Evolutionary conservation across 2,329 filamentous ascomycete genomes (phyloP), one percentile per base, ranked within the genome.

Genomic region (Fusarium siculi): DNA sequence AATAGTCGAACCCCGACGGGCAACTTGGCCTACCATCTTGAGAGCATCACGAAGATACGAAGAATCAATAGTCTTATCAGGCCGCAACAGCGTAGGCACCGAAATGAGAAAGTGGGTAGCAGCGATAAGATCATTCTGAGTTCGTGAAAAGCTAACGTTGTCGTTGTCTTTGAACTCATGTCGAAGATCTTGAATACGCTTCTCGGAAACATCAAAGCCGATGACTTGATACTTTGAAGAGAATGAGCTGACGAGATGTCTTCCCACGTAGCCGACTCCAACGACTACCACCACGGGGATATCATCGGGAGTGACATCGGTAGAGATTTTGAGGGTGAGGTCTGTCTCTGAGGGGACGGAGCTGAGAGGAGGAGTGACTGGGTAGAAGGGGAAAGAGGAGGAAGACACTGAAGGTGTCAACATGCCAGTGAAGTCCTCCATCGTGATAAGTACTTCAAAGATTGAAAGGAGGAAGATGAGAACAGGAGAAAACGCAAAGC

Each of bases 231-330:
- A 56, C 34, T 16, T 23, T 4, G 50, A 62, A 4, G 58, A 54
- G 25, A 61, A 61, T 14, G 58, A 55, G 9, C 39, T 40, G 39
- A 61, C 50, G 11, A 61, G 58, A 28, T 42, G 37, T 6, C 15
- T 43, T 8, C 58, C 58, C 3, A 61, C 58, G n/a, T 55, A 55
- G 18, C 58, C 58, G 15, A 61, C 58, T 21, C 58, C 49, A n/a
- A 55, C 12, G 5, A 61, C 58, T 10, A 32, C 49, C 8, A 55
- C 28, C 7, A 55, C 37, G 8, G 52, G 52, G n/a, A 8, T 19
- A 11, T 43, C 37, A 2, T 42, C 1, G 8, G 37, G 21, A 2
- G 37, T 23, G 2, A 55, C 52, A 8, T 55, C 25, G 9, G 52
- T 16, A 11, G 21, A 32, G 15, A 14, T 8, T 9, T 43, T 55